Conservation (phyloP, 805 yeast genomes). For the Kluyveromyces dobzhanskii region DNA sequence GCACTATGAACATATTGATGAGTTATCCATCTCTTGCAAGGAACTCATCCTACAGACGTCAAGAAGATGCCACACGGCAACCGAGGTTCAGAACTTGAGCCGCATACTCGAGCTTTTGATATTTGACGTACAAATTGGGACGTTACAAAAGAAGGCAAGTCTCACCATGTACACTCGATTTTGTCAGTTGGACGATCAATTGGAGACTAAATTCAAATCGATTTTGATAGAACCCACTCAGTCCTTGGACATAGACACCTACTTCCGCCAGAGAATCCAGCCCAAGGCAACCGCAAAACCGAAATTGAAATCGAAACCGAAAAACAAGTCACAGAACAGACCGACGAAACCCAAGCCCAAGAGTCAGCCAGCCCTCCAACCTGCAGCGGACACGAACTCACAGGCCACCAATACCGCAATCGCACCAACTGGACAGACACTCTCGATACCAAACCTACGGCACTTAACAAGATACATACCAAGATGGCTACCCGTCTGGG, state of each 20-base stretch:
- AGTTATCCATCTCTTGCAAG: background rate
- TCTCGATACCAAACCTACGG: background rate
- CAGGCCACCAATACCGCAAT: background rate
- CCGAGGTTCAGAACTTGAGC: background rate
- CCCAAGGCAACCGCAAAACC: background rate
- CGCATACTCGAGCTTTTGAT: slow-evolving; percentile 7
- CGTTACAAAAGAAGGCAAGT: slow-evolving; percentile 7
- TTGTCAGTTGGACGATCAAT: slow-evolving; percentile 7
- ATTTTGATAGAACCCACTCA: background rate
- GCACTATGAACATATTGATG: slow-evolving; percentile 1
- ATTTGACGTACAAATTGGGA: slow-evolving; percentile 11
- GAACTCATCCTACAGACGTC: slow-evolving; percentile 2
- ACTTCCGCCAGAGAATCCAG: background rate
- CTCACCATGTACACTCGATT: slow-evolving; percentile 12
- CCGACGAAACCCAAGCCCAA: background rate
- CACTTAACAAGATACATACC: background rate
- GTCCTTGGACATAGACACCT: background rate
- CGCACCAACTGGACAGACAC: background rate
- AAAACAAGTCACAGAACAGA: background rate
- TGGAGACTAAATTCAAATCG: background rate
- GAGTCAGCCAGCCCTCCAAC: background rate
- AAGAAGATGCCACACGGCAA: background rate
- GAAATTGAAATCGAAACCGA: background rate
- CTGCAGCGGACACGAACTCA: background rate
- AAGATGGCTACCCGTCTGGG: background rate